Percentiles rank a stretch among this genome's conserved stretches.
phyloP scores from a whole-genome alignment of 116 monocot species.

The Posidonia oceanica region DNA sequence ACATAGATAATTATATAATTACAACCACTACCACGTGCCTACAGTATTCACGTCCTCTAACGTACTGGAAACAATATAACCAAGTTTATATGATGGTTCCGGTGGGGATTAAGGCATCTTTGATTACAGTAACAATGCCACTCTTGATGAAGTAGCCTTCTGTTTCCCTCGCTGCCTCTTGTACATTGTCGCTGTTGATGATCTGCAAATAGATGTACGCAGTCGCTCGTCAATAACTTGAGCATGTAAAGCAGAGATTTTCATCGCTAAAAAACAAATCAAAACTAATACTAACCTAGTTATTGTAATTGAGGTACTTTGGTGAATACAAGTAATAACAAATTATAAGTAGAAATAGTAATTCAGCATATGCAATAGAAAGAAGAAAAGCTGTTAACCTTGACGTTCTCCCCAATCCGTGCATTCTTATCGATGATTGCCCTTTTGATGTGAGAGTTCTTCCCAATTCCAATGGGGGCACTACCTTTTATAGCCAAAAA shows the following conservation, averaged over 20 bases:
- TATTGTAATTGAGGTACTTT: too few species aligned
- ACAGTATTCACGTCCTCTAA: background rate
- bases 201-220: conserved; percentile 31
- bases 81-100: conserved; percentile 44
- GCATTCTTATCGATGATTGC: conserved; percentile 98
- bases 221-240: too few species aligned
- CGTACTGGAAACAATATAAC: background rate
- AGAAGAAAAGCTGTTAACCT: conserved; percentile 35
- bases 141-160: conserved; percentile 98
- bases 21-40: background rate
- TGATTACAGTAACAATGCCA: conserved; percentile 91
- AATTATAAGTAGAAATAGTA: too few species aligned
- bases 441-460: conserved; percentile 71
- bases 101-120: conserved; percentile 85
- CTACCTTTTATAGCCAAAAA: conserved; percentile 58
- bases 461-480: conserved; percentile 87
- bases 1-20: background rate
- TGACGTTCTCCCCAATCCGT: conserved; percentile 87
- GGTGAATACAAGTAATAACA: too few species aligned
- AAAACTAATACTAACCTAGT: too few species aligned
- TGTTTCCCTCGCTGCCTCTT: conserved; percentile 92
- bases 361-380: background rate
- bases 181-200: conserved; percentile 65
- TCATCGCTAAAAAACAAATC: too few species aligned
- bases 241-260: too few species aligned